Evolutionary conservation across 352 stramenopile species (phyloP).

Genomic region (Phytopythium delawarense): DNA sequence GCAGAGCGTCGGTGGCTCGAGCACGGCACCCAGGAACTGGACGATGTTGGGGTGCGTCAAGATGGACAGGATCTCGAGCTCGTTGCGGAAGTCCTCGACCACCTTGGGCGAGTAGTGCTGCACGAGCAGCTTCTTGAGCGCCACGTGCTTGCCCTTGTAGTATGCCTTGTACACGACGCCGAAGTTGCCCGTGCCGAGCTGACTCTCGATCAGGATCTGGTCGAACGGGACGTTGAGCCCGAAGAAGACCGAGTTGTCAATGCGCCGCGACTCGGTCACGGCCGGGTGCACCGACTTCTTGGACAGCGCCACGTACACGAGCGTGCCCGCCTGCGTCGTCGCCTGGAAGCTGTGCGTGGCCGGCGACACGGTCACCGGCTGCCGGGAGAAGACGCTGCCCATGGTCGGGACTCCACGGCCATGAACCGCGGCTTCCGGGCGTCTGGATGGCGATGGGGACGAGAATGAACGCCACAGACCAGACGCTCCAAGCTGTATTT

Average conservation of each 20-base stretch:
- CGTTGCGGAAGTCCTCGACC: constrained; percentile 71
- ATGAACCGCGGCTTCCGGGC: neutral
- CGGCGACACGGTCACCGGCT: constrained; percentile 54
- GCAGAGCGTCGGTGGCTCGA: constrained; percentile 67
- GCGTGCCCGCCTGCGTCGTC: constrained; percentile 61
- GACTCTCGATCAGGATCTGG: constrained; percentile 60
- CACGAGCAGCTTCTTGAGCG: constrained; percentile 59
- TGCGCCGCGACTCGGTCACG: constrained; percentile 52
- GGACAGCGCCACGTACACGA: constrained; percentile 66
- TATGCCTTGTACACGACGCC: constrained; percentile 77
- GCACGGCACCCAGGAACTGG: constrained; percentile 70
- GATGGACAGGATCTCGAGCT: constrained; percentile 80
- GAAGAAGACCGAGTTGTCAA: constrained; percentile 65
- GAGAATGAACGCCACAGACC: neutral
- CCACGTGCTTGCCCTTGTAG: constrained; percentile 70
- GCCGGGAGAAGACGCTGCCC: constrained; percentile 44
- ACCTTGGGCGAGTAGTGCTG: constrained; percentile 54
- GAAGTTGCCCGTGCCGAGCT: constrained; percentile 72
- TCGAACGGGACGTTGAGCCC: constrained; percentile 60
- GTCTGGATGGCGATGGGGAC: no score
- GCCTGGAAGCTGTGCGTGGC: constrained; percentile 58
- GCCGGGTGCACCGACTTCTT: constrained; percentile 53
- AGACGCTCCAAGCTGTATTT: neutral
- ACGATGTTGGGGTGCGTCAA: constrained; percentile 78
- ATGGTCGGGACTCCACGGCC: constrained; percentile 14